Evolutionary conservation across 164 flowering plant genomes (phyloP).

Genomic region (Magnolia officinalis): DNA sequence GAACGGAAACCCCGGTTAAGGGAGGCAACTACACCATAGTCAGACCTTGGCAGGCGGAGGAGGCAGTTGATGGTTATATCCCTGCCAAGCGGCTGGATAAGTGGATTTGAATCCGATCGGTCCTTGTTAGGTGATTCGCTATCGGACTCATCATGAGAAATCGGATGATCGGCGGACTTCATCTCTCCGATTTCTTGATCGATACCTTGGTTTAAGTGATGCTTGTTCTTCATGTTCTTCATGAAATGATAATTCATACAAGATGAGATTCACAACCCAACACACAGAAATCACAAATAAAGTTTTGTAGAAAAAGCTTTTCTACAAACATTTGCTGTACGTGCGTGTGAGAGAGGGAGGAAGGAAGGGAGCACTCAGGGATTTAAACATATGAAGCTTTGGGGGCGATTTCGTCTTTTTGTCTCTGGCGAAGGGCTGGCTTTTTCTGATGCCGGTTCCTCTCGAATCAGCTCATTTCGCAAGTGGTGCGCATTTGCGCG

Average conservation of each 20-base stretch:
- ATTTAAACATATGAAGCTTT: too few relatives aligned
- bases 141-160: constrained; percentile 16
- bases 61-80: constrained; percentile 72
- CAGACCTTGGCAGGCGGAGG: constrained; percentile 71
- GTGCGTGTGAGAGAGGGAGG: too few relatives aligned
- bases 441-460: not conserved
- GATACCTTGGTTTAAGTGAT: constrained; percentile 17
- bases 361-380: too few relatives aligned
- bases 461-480: too few relatives aligned
- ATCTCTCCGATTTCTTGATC: constrained; percentile 13
- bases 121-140: constrained; percentile 11
- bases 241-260: not conserved
- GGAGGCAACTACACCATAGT: constrained; percentile 69
- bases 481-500: too few relatives aligned
- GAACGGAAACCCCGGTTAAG: constrained; percentile 57
- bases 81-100: constrained; percentile 55
- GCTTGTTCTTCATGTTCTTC: constrained; percentile 2
- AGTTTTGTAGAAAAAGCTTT: not conserved
- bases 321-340: too few relatives aligned
- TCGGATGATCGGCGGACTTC: constrained; percentile 25
- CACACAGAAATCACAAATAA: not conserved
- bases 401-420: too few relatives aligned
- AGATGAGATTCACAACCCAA: constrained; percentile 11
- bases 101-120: constrained; percentile 31
- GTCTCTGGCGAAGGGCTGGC: too few relatives aligned